These are phyloP conservation scores for Penicillium olsonii DNA, from an alignment of 2,329 filamentous ascomycete genomes.

Conservation along the genomic window DNA sequence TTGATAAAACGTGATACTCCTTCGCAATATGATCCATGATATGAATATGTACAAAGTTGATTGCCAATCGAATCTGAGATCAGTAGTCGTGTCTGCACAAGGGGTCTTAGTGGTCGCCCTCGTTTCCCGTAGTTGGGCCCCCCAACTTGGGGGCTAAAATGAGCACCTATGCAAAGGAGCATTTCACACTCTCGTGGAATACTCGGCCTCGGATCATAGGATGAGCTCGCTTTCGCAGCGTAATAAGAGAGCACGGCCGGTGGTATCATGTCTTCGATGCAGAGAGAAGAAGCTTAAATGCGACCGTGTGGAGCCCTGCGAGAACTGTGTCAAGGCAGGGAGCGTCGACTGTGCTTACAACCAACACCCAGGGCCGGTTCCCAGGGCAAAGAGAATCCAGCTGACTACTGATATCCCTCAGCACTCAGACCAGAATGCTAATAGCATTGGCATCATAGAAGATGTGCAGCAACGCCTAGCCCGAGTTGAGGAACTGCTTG, in stretches of 20 bases:
- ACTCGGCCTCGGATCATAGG: too few relatives aligned
- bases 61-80: too few relatives aligned
- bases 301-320: constrained; percentile 23
- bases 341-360: constrained; percentile 19
- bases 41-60: too few relatives aligned
- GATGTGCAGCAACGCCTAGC: constrained; percentile 25
- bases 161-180: too few relatives aligned
- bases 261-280: constrained; percentile 28
- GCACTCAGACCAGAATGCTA: neutral
- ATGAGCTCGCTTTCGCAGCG: neutral
- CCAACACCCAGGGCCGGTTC: constrained; percentile 8
- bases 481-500: constrained; percentile 19
- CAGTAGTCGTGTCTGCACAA: too few relatives aligned
- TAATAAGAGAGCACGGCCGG: constrained; percentile 23
- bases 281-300: constrained; percentile 30
- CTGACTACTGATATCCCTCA: neutral
- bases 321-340: constrained; percentile 25
- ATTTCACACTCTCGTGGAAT: too few relatives aligned
- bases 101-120: too few relatives aligned
- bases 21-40: too few relatives aligned
- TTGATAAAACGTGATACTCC: too few relatives aligned
- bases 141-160: too few relatives aligned
- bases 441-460: constrained; percentile 19
- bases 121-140: too few relatives aligned
- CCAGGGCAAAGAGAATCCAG: constrained; percentile 12